Percentiles rank a stretch among this genome's conserved stretches.
phyloP scores from a whole-genome alignment of 192 early-diverging fungal genomes.

The Irineochytrium annulatum region DNA sequence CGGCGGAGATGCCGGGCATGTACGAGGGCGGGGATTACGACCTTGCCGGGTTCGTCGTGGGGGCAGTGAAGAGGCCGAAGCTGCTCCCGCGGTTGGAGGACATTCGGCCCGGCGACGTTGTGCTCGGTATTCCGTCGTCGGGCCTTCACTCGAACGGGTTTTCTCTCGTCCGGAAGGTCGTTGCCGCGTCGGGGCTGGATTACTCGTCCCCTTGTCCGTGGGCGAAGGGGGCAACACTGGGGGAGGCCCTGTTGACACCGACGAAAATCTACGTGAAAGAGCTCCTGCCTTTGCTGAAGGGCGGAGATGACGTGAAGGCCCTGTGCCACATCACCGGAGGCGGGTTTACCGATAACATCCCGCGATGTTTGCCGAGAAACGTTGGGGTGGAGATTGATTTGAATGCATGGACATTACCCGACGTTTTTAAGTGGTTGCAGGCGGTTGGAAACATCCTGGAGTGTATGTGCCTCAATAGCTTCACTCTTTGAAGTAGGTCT shows the following conservation, averaged over 20 bases:
- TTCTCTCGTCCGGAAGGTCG: slow-evolving; percentile 91
- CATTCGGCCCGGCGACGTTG: slow-evolving; percentile 74
- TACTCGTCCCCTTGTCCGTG: slow-evolving; percentile 83
- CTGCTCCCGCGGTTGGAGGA: slow-evolving; percentile 79
- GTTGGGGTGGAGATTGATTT: slow-evolving; percentile 84
- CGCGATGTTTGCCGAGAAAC: slow-evolving; percentile 83
- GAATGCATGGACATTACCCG: slow-evolving; percentile 70
- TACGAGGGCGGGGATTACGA: slow-evolving; percentile 79
- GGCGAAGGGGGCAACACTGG: slow-evolving; percentile 55
- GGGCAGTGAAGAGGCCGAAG: slow-evolving; percentile 86
- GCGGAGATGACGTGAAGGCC: slow-evolving; percentile 73
- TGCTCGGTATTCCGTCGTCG: slow-evolving; percentile 91
- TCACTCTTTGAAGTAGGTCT: slow-evolving; percentile 10
- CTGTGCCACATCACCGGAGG: slow-evolving; percentile 99
- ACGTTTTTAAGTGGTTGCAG: slow-evolving; percentile 96
- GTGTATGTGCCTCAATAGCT: no score
- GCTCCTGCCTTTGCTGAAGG: slow-evolving; percentile 75
- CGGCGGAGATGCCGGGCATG: slow-evolving; percentile 98
- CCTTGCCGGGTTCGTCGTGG: slow-evolving; percentile 95
- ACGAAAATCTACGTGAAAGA: slow-evolving; percentile 95
- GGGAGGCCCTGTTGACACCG: slow-evolving; percentile 83
- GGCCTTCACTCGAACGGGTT: slow-evolving; percentile 99
- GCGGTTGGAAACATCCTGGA: slow-evolving; percentile 71
- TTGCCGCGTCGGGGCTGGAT: slow-evolving; percentile 61
- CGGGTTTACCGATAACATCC: slow-evolving; percentile 97